phyloP scores from a whole-genome alignment of 106 monocot species.

The Dioscorea dumetorum region DNA sequence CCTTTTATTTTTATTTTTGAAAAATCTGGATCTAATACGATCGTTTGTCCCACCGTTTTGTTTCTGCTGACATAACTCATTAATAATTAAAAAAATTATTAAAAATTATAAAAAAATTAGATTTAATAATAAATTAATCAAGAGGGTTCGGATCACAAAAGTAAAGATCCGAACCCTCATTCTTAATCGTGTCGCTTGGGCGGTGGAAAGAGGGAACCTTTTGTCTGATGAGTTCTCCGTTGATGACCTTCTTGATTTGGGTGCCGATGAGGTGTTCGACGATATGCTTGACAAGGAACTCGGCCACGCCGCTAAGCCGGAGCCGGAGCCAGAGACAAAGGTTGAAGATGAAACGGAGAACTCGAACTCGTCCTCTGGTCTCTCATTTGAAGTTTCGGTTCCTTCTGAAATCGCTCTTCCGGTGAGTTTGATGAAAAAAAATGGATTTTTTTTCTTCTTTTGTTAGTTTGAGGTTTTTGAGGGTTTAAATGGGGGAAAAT shows the following conservation, averaged over 20 bases:
- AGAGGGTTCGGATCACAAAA: too few relatives aligned
- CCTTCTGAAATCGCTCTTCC: constrained; percentile 36
- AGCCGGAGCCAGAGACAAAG: not conserved
- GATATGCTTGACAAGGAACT: not conserved
- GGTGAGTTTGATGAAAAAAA: constrained; percentile 8
- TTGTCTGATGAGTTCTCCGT: constrained; percentile 40
- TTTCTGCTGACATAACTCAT: too few relatives aligned
- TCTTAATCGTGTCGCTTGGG: not conserved
- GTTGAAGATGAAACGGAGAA: not conserved
- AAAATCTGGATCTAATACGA: too few relatives aligned
- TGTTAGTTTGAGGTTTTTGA: not conserved
- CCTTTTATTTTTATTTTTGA: too few relatives aligned
- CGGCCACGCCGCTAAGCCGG: constrained; percentile 5
- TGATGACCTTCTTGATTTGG: constrained; percentile 59
- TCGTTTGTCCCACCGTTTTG: too few relatives aligned
- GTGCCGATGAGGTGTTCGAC: constrained; percentile 2
- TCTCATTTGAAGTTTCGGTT: constrained; percentile 18
- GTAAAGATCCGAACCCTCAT: too few relatives aligned
- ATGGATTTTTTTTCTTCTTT: not conserved
- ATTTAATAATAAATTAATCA: too few relatives aligned
- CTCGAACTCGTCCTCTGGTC: constrained; percentile 14
- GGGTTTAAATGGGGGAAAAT: not conserved
- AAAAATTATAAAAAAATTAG: too few relatives aligned
- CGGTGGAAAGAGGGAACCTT: constrained; percentile 1
- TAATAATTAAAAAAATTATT: too few relatives aligned